Base-by-base conservation (phyloP, 176 grass and related monocot species). In the Canna indica region DNA sequence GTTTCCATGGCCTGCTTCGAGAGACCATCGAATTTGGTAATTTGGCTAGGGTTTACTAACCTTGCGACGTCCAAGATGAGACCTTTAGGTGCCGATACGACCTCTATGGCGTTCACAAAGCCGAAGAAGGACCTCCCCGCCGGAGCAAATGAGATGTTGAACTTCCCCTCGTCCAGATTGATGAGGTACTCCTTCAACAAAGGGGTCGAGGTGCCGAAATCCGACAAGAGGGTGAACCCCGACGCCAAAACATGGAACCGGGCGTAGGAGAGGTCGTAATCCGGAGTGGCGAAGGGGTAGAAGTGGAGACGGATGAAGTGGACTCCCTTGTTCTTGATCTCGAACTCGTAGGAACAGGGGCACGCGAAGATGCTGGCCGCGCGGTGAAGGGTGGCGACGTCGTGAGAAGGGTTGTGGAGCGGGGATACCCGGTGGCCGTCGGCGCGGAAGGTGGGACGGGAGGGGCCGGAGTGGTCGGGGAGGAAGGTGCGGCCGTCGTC, bases 271-370 rank as follows among this genome's bases (percentile, higher is more conserved):
- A 96, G 88, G 17, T 84, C 54, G 67, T 69, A 83, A 18, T 78
- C 69, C 14, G 59, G 66, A 30, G 78, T 57, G 33, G 2, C 14
- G 72, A 96, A 82, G 4, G 91, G 88, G 73, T 88, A 96, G 81
- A 96, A 96, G 75, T 96, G 91, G 79, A 96, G 85, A 73, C 91
- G 91, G n/a, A 96, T 64, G 69, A 96, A 63, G 80, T 96, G 91
- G 69, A 31, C 53, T 0, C 91, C 91, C 59, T 79, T 74, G 52
- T 80, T 76, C 65, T 75, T 84, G 67, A 96, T 59, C 12, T 73
- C n/a, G 61, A 96, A 81, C 78, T 86, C 80, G 75, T 96, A 96
- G 28, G 88, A 88, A 16, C 83, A 83, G 34, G 67, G 73, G 47
- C 81, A 81, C 65, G 88, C 66, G 81, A 96, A 96, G 78, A 96